A percentile compares a stretch with the other conserved stretches of the same genome.
phyloP scores from a whole-genome alignment of 2,329 filamentous ascomycete genomes.

The Penicillium sp. region DNA sequence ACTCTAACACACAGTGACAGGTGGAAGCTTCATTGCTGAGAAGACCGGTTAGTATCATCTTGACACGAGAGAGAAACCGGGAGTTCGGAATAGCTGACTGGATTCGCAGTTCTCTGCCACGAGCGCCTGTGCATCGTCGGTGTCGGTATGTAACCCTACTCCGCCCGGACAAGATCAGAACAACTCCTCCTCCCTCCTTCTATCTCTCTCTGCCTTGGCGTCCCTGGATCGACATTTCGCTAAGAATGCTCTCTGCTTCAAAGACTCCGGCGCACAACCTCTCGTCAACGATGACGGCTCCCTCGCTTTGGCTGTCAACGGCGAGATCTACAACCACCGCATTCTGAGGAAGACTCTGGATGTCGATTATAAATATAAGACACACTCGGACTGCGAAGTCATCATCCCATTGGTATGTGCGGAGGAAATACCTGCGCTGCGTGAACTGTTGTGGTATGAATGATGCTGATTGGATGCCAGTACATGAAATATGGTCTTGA shows the following conservation, averaged over 20 bases:
- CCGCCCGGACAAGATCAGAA: neutral
- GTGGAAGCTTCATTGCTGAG: constrained; percentile 86
- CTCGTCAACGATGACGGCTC: constrained; percentile 88
- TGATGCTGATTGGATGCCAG: constrained; percentile 51
- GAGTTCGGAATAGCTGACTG: constrained; percentile 28
- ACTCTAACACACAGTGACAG: constrained; percentile 52
- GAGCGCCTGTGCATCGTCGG: constrained; percentile 97
- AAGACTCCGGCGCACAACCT: constrained; percentile 94
- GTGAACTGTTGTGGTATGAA: neutral
- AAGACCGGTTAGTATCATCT: constrained; percentile 75
- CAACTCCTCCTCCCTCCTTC: neutral
- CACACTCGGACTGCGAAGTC: constrained; percentile 96
- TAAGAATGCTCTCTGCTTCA: constrained; percentile 24
- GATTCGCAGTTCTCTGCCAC: constrained; percentile 80
- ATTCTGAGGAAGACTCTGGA: constrained; percentile 87
- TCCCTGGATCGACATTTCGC: neutral
- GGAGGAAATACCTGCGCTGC: neutral
- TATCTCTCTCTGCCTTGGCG: neutral
- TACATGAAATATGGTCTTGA: constrained; percentile 93
- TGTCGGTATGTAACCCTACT: constrained; percentile 68
- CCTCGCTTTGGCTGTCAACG: constrained; percentile 94
- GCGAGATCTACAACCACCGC: constrained; percentile 99
- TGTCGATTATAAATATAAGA: constrained; percentile 93
- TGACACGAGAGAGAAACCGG: neutral
- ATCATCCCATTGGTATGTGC: constrained; percentile 88